Base-by-base conservation (phyloP, 2,329 filamentous ascomycete species). In the Diaporthe longicolla region DNA sequence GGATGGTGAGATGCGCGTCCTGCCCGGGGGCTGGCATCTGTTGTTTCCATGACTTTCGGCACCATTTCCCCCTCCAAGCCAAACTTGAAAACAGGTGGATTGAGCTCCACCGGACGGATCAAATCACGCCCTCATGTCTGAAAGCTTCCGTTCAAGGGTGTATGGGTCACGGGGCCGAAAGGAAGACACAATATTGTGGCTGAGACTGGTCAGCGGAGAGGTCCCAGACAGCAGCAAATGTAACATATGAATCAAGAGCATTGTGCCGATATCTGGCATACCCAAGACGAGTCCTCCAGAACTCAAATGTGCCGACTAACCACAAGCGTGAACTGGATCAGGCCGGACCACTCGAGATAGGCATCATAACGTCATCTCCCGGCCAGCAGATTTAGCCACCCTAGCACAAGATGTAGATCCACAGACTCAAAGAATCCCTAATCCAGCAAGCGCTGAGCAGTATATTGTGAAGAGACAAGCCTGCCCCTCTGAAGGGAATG, bases 171-270 rank as follows among this genome's bases (percentile, higher is more conserved):
- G 17, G 17, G 13, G 4, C 32, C 26, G 29, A 19, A 48, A n/a
- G 24, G 24, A 10, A 40, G 59, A 65, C 24, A 32, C 21, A 15
- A 65, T n/a, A 3, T 32, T 8, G 32, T 35, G n/a, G 37, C 48
- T 54, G 21, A 8, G 19, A 19, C 24, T 26, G 32, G 17, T 3
- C 1, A 21, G 48, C 19, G n/a, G 26, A 8, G 5, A 66, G 45
- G 11, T 21, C 35, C 8, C 21, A 4, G 24, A 24, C 32, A 26
- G 24, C 7, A 4, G 21, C 21, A 68, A 40, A 68, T 68, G n/a
- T 68, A 68, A 54, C 32, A 54, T 54, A 68, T 54, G n/a, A 68
- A 68, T 40, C 32, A 68, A 54, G n/a, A 68, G 32, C 17, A 40
- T 24, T 24, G 32, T 54, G 29, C 32, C 15, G 32, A 68, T 4